Percentiles rank a stretch among this genome's conserved stretches.
Conservation (phyloP, 1,284 basidiomycete species). For the Coriolopsis trogii region DNA sequence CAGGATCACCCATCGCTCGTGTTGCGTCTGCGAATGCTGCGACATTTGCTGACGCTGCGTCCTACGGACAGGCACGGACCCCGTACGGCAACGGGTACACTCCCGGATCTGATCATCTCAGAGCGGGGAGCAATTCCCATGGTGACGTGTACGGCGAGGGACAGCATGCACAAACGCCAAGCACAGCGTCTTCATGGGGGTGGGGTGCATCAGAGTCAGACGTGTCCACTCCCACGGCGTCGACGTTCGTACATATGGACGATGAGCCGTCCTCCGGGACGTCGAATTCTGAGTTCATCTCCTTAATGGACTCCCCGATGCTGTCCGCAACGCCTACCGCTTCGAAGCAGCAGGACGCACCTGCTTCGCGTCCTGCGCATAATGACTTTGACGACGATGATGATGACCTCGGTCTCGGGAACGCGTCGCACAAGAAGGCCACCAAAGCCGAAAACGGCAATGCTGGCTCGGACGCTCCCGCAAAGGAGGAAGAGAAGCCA, state of each 20-base stretch:
- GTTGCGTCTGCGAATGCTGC: conserved; percentile 56
- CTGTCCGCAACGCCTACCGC: conserved; percentile 43
- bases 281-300: conserved; percentile 73
- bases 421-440: conserved; percentile 41
- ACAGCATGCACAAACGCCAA: conserved; percentile 37
- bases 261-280: conserved; percentile 35
- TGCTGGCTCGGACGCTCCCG: conserved; percentile 3
- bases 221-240: conserved; percentile 65
- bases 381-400: conserved; percentile 49
- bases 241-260: conserved; percentile 60
- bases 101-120: conserved; percentile 21
- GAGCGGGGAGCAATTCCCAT: conserved; percentile 24
- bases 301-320: conserved; percentile 77
- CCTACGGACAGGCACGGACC: conserved; percentile 41
- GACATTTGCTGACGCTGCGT: conserved; percentile 49
- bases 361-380: conserved; percentile 28
- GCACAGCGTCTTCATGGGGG: conserved; percentile 50
- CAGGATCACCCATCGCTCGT: conserved; percentile 52
- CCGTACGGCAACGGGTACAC: conserved; percentile 31
- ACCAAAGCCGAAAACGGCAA: conserved; percentile 17
- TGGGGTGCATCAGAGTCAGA: conserved; percentile 61
- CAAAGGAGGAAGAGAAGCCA: conserved; percentile 22
- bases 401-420: conserved; percentile 91
- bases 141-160: conserved; percentile 32
- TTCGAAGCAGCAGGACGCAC: conserved; percentile 25